These are phyloP conservation scores for Emydomyces testavorans DNA, from an alignment of 2,329 filamentous ascomycete species.

Conservation along the genomic window DNA sequence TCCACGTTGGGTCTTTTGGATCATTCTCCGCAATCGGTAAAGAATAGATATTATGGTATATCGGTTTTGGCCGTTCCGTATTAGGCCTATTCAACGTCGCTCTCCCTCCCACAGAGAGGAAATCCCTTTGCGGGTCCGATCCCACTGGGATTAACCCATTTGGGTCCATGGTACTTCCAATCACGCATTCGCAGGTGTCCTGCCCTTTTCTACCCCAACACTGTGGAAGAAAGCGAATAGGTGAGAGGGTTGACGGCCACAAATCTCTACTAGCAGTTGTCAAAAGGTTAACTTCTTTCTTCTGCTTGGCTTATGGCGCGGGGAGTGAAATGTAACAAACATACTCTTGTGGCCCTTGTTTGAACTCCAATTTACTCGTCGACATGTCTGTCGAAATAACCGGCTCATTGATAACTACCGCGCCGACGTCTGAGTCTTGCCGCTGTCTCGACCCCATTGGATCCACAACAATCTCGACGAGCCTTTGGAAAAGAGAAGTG, in stretches of 20 bases:
- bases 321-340: background rate
- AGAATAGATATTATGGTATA: conserved; percentile 13
- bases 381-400: background rate
- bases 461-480: too few species aligned
- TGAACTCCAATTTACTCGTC: background rate
- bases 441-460: background rate
- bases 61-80: background rate
- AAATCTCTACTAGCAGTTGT: conserved; percentile 2
- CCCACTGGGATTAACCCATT: background rate
- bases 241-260: conserved; percentile 11
- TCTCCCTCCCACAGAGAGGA: background rate
- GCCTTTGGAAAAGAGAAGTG: background rate
- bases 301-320: background rate
- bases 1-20: conserved; percentile 10
- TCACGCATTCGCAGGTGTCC: background rate
- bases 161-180: background rate
- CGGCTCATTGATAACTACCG: background rate
- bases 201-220: conserved; percentile 1
- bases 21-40: conserved; percentile 6
- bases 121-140: background rate
- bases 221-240: conserved; percentile 8
- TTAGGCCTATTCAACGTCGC: background rate
- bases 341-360: conserved; percentile 7
- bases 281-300: background rate
- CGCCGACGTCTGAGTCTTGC: background rate